Evolutionary conservation across 352 stramenopile species (phyloP).

Genomic region (Phytopythium montanum): DNA sequence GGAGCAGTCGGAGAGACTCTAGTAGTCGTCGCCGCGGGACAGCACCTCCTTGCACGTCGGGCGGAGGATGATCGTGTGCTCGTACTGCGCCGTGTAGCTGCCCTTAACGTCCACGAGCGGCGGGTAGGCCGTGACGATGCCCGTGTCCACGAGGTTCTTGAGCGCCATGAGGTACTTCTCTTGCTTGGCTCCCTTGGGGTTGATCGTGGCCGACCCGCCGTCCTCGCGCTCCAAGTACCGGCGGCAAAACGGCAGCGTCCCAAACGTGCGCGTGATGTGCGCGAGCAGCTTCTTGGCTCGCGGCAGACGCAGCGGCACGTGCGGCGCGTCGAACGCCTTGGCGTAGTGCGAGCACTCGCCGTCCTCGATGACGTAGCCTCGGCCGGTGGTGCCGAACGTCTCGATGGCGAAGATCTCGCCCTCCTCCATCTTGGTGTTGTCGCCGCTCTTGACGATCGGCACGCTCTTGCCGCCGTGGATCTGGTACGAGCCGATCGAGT

Average conservation of each 20-base stretch:
- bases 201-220: slow-evolving; percentile 92
- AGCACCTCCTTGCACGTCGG: slow-evolving; percentile 98
- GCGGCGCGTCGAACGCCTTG: slow-evolving; percentile 94
- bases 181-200: slow-evolving; percentile 94
- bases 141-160: slow-evolving; percentile 97
- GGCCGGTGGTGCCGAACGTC: slow-evolving; percentile 92
- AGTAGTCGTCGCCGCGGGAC: slow-evolving; percentile 98
- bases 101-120: slow-evolving; percentile 95
- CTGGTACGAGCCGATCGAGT: slow-evolving; percentile 97
- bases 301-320: slow-evolving; percentile 91
- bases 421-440: slow-evolving; percentile 97
- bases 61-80: slow-evolving; percentile 97
- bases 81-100: slow-evolving; percentile 98
- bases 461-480: slow-evolving; percentile 97
- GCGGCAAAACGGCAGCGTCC: slow-evolving; percentile 98
- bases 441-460: slow-evolving; percentile 93
- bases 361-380: slow-evolving; percentile 90
- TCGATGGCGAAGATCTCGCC: slow-evolving; percentile 98
- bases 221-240: slow-evolving; percentile 97
- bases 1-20: slow-evolving; percentile 9
- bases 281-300: slow-evolving; percentile 94
- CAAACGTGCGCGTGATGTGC: slow-evolving; percentile 99
- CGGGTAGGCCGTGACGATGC: slow-evolving; percentile 95
- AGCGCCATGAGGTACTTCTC: slow-evolving; percentile 97
- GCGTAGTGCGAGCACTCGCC: slow-evolving; percentile 98